A percentile compares a stretch with the other conserved stretches of the same genome.
Evolutionary conservation across 129 eudicot genomes (phyloP).

Genomic region (Escallonia rubra): DNA sequence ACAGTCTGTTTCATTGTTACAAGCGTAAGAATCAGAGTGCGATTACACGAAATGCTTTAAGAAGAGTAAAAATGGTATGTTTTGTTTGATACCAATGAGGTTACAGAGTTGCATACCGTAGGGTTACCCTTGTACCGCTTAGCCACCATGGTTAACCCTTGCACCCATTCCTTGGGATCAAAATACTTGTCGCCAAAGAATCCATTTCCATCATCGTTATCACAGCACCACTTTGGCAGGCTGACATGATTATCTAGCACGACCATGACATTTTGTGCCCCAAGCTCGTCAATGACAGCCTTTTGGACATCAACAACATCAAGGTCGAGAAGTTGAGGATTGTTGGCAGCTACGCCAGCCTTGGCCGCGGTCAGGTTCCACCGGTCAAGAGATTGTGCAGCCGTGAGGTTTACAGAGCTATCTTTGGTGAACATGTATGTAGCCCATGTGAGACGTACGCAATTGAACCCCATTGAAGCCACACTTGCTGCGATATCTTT

Average conservation of each 20-base stretch:
- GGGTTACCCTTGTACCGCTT: conserved; percentile 13
- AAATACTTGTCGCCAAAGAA: conserved; percentile 35
- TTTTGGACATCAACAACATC: conserved; percentile 19
- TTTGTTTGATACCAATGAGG: no score
- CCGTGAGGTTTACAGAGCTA: conserved; percentile 15
- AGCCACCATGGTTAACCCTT: conserved; percentile 24
- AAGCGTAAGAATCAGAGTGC: no score
- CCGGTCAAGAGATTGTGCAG: conserved; percentile 16
- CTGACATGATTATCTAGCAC: conserved; percentile 45
- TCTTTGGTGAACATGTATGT: conserved; percentile 30
- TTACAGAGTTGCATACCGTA: conserved; percentile 15
- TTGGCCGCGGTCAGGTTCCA: conserved; percentile 12
- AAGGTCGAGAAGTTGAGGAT: conserved; percentile 18
- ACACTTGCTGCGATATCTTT: conserved; percentile 8
- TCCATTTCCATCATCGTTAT: conserved; percentile 32
- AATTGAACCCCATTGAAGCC: conserved; percentile 25
- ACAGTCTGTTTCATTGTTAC: no score
- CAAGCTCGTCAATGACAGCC: conserved; percentile 32
- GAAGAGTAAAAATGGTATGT: no score
- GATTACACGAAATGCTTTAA: no score
- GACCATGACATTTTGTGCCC: conserved; percentile 26
- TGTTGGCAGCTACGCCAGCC: conserved; percentile 17
- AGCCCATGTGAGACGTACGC: conserved; percentile 41
- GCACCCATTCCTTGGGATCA: conserved; percentile 30
- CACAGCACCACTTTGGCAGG: conserved; percentile 39